phyloP scores from a whole-genome alignment of 805 yeast genomes.

The Jamesozyma lodderae region DNA sequence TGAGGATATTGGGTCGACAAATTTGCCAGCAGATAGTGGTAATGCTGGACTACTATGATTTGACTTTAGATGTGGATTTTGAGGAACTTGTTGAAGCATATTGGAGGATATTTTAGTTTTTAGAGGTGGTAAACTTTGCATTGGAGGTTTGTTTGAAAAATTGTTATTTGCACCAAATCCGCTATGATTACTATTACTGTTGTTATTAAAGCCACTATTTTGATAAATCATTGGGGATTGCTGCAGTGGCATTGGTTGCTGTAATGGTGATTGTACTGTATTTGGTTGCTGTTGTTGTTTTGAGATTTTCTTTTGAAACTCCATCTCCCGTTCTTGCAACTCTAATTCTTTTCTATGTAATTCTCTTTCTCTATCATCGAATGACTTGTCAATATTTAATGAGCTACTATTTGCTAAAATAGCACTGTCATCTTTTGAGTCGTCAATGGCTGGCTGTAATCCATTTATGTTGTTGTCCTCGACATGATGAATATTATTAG shows the following conservation, averaged over 20 bases:
- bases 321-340: conserved; percentile 26
- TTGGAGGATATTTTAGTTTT: conserved; percentile 1
- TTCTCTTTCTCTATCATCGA: conserved; percentile 22
- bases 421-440: background rate
- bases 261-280: conserved; percentile 7
- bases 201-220: background rate
- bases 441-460: background rate
- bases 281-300: conserved; percentile 13
- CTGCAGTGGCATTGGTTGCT: conserved; percentile 6
- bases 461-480: background rate
- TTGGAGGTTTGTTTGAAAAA: conserved; percentile 1
- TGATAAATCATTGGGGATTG: conserved; percentile 1
- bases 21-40: conserved; percentile 11
- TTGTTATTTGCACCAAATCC: background rate
- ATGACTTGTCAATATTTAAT: conserved; percentile 2
- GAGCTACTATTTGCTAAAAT: conserved; percentile 1
- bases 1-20: conserved; percentile 17
- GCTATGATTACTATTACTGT: too few relatives aligned
- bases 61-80: conserved; percentile 10
- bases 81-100: conserved; percentile 7
- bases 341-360: conserved; percentile 23
- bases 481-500: background rate
- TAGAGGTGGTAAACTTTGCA: conserved; percentile 4
- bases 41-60: conserved; percentile 4
- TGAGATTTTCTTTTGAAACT: conserved; percentile 19